Evolutionary conservation across 2,329 filamentous ascomycete genomes (phyloP), one percentile per base, ranked within the genome.

Genomic region (Septoria petroselini): DNA sequence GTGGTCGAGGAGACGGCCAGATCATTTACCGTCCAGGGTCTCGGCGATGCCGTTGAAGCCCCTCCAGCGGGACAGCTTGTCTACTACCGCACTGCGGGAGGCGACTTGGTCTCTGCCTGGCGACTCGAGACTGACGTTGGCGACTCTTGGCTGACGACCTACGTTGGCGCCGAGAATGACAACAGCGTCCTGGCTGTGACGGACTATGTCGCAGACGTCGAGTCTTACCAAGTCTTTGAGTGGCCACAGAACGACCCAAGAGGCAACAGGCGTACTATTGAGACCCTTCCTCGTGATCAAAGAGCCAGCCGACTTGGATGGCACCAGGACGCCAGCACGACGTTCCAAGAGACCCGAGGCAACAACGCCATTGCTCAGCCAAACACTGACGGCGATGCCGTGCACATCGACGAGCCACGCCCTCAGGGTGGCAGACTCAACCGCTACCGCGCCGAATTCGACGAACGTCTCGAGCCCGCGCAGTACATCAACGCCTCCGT

Each of bases 341-440:
- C 68, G 30, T 82, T 76, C 65, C 76, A 73, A 33, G 76, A 72
- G 0, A 80, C 78, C 3, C 72, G 74, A 1, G 80, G 80, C 33
- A 83, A 83, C 70, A 83, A 83, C 57, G 80, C 61, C 34, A 75
- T 79, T 35, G 76, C 78, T 0, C 79, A 82, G 52, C 70, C 64
- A 40, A 78, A 79, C 65, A 75, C 75, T 12, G 67, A 62, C 2
- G 77, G 72, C 9, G 72, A 71, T 12, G 67, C 60, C 19, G 62
- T 66, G 18, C 77, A 73, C 59, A 59, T 74, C n/a, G 71, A 69
- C 62, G 73, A 77, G 65, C 77, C 77, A 58, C 75, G 79, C 5
- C 79, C 80, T 0, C 57, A 63, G 33, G 72, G 69, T 54, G 34
- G 67, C 17, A 55, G 58, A 8, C 68, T 73, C 15, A 66, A 71